Percentiles rank a stretch among this genome's conserved stretches.
These are phyloP conservation scores for Tricholoma furcatifolium DNA, from an alignment of 768 basidiomycete genomes.

Conservation along the genomic window DNA sequence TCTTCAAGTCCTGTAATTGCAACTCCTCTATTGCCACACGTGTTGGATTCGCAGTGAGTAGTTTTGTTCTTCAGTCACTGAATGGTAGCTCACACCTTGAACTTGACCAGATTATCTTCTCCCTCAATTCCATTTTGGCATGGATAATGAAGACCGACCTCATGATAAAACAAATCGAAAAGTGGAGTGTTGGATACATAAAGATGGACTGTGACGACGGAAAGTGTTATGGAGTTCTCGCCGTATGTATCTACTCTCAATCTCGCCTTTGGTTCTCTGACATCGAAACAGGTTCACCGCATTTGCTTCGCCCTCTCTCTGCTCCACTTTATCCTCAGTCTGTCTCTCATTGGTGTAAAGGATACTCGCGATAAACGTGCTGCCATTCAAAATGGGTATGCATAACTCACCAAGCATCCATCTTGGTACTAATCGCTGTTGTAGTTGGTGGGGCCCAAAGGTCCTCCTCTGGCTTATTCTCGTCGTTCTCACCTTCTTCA, in stretches of 20 bases:
- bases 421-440: slow-evolving; percentile 2
- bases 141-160: slow-evolving; percentile 95
- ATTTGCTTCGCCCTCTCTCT: slow-evolving; percentile 93
- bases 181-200: slow-evolving; percentile 94
- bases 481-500: slow-evolving; percentile 82
- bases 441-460: slow-evolving; percentile 99
- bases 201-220: slow-evolving; percentile 96
- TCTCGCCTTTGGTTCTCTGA: neutral
- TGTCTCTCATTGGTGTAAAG: slow-evolving; percentile 79
- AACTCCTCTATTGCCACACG: slow-evolving; percentile 98
- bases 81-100: neutral
- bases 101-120: slow-evolving; percentile 80
- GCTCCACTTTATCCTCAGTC: slow-evolving; percentile 81
- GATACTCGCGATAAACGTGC: slow-evolving; percentile 93
- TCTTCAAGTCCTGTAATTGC: slow-evolving; percentile 98
- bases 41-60: slow-evolving; percentile 86
- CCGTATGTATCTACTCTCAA: slow-evolving; percentile 49
- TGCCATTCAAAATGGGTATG: slow-evolving; percentile 94
- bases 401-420: neutral
- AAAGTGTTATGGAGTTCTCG: slow-evolving; percentile 95
- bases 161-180: slow-evolving; percentile 83
- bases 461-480: slow-evolving; percentile 86
- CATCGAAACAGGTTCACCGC: slow-evolving; percentile 70
- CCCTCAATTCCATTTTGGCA: slow-evolving; percentile 91
- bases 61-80: too few species aligned